These are phyloP conservation scores for Syncephalastrum monosporum DNA, from an alignment of 371 early-diverging fungal genomes.

Conservation along the genomic window DNA sequence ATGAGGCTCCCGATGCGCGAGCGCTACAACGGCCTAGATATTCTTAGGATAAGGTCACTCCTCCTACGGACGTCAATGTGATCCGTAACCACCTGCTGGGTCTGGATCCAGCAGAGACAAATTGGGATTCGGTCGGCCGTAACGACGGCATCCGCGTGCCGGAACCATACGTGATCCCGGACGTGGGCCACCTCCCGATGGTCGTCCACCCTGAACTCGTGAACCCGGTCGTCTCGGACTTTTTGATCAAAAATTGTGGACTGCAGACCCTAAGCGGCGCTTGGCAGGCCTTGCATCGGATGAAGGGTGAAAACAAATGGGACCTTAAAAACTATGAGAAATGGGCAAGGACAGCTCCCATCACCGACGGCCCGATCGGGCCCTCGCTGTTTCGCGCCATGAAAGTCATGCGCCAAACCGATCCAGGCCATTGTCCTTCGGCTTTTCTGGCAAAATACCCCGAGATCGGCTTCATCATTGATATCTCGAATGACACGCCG, in stretches of 20 bases:
- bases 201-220: constrained; percentile 64
- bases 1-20: no score
- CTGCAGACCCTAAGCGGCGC: constrained; percentile 58
- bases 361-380: constrained; percentile 51
- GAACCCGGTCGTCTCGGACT: constrained; percentile 64
- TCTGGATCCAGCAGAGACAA: constrained; percentile 21
- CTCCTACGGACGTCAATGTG: constrained; percentile 43
- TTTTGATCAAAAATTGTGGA: constrained; percentile 64
- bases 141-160: constrained; percentile 36
- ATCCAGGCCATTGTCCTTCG: constrained; percentile 61
- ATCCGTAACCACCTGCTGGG: constrained; percentile 44
- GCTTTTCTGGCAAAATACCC: constrained; percentile 62
- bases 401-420: constrained; percentile 71
- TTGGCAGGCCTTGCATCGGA: constrained; percentile 60
- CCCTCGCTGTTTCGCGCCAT: constrained; percentile 58
- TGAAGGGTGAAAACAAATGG: constrained; percentile 67
- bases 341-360: constrained; percentile 59
- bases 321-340: constrained; percentile 70
- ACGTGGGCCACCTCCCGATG: constrained; percentile 69
- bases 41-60: constrained; percentile 46
- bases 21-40: no score
- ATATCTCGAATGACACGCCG: constrained; percentile 57
- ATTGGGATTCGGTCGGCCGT: constrained; percentile 16
- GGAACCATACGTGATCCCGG: constrained; percentile 59
- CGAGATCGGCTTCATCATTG: constrained; percentile 58